These are phyloP conservation scores for Boehmeria nivea DNA, from an alignment of 306 rosid genomes.

Conservation along the genomic window DNA sequence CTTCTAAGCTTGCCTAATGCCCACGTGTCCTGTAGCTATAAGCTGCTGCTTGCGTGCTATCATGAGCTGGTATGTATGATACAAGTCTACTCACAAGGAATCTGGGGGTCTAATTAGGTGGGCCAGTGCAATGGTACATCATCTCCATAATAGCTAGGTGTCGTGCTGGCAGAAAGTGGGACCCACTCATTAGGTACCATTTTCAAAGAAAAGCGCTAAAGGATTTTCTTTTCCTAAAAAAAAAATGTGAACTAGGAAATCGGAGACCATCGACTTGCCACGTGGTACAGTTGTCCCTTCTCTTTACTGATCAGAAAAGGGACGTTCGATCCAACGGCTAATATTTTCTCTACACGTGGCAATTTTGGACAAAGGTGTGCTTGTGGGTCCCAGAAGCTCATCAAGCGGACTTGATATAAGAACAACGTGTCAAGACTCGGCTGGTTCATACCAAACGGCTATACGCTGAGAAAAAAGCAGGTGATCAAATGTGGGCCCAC, in stretches of 20 bases:
- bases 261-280: background rate
- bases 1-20: background rate
- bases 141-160: constrained; percentile 31
- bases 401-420: too few species aligned
- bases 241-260: background rate
- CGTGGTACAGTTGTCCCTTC: constrained; percentile 2
- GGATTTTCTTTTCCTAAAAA: background rate
- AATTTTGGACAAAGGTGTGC: too few species aligned
- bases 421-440: too few species aligned
- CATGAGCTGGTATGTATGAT: background rate
- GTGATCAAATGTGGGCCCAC: too few species aligned
- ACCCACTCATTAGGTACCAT: too few species aligned
- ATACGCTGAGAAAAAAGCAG: too few species aligned
- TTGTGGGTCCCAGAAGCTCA: too few species aligned
- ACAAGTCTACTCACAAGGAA: background rate
- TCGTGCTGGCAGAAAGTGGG: constrained; percentile 18
- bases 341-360: too few species aligned
- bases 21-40: background rate
- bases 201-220: too few species aligned
- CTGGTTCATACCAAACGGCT: too few species aligned
- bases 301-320: background rate
- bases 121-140: constrained; percentile 27
- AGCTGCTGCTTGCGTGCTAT: background rate
- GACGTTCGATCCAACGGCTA: background rate
- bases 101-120: constrained; percentile 21